Percentiles rank a stretch among this genome's conserved stretches.
These are phyloP conservation scores for Penicillium parvum DNA, from an alignment of 495 filamentous ascomycete species.

Conservation along the genomic window DNA sequence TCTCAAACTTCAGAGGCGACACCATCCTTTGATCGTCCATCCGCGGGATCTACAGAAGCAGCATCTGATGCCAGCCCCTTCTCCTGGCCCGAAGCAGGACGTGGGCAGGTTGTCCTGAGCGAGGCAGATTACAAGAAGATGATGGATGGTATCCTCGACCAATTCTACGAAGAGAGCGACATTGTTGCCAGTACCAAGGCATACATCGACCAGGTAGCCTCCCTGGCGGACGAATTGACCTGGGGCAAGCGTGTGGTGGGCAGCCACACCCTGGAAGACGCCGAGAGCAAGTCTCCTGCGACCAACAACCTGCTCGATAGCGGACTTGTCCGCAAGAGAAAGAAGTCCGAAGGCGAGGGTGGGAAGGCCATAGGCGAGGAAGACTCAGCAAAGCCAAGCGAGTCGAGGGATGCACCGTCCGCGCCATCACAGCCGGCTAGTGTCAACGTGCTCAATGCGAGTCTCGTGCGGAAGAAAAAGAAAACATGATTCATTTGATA, in stretches of 20 bases:
- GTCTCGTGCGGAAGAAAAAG: conserved; percentile 62
- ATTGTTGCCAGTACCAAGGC: conserved; percentile 63
- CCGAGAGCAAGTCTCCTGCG: conserved; percentile 27
- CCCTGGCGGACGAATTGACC: conserved; percentile 46
- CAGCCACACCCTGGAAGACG: conserved; percentile 20
- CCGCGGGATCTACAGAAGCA: conserved; percentile 44
- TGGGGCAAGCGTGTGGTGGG: conserved; percentile 56
- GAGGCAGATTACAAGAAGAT: conserved; percentile 71
- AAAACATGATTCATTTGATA: conserved; percentile 38
- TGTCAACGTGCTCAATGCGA: conserved; percentile 55
- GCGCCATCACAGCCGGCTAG: conserved; percentile 25
- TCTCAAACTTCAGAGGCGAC: conserved; percentile 32
- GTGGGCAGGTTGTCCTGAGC: conserved; percentile 65
- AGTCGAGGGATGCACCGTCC: conserved; percentile 25
- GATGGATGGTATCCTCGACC: conserved; percentile 73
- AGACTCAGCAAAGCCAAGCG: conserved; percentile 8
- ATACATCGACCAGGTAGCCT: conserved; percentile 63
- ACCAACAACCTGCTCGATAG: conserved; percentile 36
- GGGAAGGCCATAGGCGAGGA: conserved; percentile 11
- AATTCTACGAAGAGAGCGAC: conserved; percentile 71
- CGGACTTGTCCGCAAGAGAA: conserved; percentile 51
- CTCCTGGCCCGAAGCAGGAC: conserved; percentile 61
- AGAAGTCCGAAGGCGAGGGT: conserved; percentile 39
- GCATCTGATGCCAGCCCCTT: conserved; percentile 49
- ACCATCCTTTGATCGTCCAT: conserved; percentile 29